Evolutionary conservation across 1,284 basidiomycete genomes (phyloP), one percentile per base, ranked within the genome.

Genomic region (Ganoderma resinaceum): DNA sequence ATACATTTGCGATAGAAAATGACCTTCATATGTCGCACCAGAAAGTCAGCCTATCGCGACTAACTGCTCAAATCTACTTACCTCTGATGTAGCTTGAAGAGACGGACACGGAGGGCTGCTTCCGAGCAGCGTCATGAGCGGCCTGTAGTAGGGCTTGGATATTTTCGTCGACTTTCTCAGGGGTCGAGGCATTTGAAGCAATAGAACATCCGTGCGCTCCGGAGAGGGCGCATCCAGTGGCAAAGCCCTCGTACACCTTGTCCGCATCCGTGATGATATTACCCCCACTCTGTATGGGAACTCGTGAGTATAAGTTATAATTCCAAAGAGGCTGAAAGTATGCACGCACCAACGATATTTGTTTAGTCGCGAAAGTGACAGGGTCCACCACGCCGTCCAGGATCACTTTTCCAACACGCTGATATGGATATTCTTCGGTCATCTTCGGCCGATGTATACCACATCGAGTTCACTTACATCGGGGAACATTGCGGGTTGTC

Each of bases 361-460:
- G 65, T 26, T 69, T 8, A 6, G 61, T 65, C 0, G 70, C 65
- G 16, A 69, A 23, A 11, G 52, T 37, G 3, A 37, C 14, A 2
- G 70, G 67, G 57, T 71, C 60, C 14, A 70, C 31, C 2, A 72
- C 58, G 20, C 69, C 67, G 38, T 74, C 69, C 3, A 72, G 12
- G 20, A 71, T 52, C n/a, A 74, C 59, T 7, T 62, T 61, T n/a
- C 71, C 73, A 29, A 72, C 64, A 29, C 73, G 71, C 69, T 74
- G n/a, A 18, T 8, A 38, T 23, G n/a, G 43, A 8, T 12, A 23
- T 37, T 14, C 12, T 9, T 55, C 11, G 11, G 7, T 58, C 18
- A 58, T n/a, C 35, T 2, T n/a, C 11, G 31, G 31, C 20, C 40
- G 29, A 42, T 37, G 7, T 38, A 2, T 20, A 20, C 11, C 3